Conservation (phyloP, 192 early-diverging fungal species). For the Backusella parvicylindrica region DNA sequence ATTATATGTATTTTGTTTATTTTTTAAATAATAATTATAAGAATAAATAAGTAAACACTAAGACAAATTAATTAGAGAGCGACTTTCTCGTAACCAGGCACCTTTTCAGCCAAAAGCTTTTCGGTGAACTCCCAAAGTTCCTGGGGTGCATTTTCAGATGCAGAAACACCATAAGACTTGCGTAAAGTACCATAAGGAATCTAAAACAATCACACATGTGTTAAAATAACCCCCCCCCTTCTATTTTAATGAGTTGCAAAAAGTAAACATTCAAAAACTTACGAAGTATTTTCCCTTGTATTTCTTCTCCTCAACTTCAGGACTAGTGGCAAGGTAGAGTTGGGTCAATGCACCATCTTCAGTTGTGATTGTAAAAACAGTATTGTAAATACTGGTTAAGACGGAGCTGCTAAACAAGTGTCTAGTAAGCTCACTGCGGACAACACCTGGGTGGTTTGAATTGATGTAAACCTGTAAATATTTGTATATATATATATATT, state of each 20-base stretch:
- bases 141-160: background rate
- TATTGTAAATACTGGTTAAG: background rate
- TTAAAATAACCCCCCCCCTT: background rate
- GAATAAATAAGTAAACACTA: background rate
- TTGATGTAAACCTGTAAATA: conserved; percentile 24
- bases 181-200: conserved; percentile 6
- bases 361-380: conserved; percentile 17
- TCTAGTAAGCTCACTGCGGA: conserved; percentile 17
- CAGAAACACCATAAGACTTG: background rate
- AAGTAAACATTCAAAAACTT: background rate
- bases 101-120: conserved; percentile 30
- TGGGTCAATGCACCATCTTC: conserved; percentile 47
- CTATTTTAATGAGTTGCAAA: background rate
- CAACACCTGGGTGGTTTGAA: conserved; percentile 26
- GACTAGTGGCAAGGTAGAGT: conserved; percentile 47
- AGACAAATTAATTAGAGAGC: background rate
- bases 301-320: conserved; percentile 47
- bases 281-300: conserved; percentile 37
- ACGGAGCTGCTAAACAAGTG: conserved; percentile 1
- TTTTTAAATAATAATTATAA: background rate
- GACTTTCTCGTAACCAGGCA: conserved; percentile 19
- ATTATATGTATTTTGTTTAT: background rate
- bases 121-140: conserved; percentile 31
- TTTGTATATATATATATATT: no score
- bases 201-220: background rate